Base-by-base conservation (phyloP, 257 asterid species). In the Eucommia ulmoides region DNA sequence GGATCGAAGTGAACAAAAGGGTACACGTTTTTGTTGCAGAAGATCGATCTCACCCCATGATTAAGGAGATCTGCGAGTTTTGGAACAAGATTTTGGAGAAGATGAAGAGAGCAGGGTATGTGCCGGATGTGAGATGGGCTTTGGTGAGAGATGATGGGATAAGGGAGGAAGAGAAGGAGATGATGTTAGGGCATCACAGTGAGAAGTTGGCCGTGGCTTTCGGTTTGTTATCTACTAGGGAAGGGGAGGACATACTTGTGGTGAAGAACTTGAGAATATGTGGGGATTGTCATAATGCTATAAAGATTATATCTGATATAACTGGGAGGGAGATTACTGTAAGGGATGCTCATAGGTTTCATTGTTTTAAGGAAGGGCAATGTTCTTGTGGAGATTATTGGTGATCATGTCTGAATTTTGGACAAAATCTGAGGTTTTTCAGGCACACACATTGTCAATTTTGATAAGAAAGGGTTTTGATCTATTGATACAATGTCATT, bases 241-340 rank as follows among this genome's bases (percentile, higher is more conserved):
- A 65, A 3, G 53, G 51, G 7, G 65, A 57, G 41, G 57, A 74
- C 44, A 68, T 80, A 51, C 62, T 80, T 24, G 80, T 83, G 12
- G 64, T 80, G 58, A 81, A 84, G 69, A 84, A 79, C 67, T 70
- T 81, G 73, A 81, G 86, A 59, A 78, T 84, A 42, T 84, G 93
- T 51, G 79, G 69, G 33, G 93, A 80, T 51, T 84, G 83, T 62
- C 88, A 78, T 51, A 78, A 64, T 53, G 77, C 82, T 33, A 65
- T 80, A 29, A 81, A 79, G 68, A 33, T 75, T 29, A 24, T 84
- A 55, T 74, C 94, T 55, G 66, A 48, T 35, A 52, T 81, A 24
- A 61, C 81, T 5, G 26, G 49, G 52, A 69, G 86, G 60, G 94
- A 69, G 53, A 78, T 82, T 23, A 84, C 76, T 1, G 69, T 80